Conservation (phyloP, 257 asterid genomes). For the Ajuga chamaepitys region DNA sequence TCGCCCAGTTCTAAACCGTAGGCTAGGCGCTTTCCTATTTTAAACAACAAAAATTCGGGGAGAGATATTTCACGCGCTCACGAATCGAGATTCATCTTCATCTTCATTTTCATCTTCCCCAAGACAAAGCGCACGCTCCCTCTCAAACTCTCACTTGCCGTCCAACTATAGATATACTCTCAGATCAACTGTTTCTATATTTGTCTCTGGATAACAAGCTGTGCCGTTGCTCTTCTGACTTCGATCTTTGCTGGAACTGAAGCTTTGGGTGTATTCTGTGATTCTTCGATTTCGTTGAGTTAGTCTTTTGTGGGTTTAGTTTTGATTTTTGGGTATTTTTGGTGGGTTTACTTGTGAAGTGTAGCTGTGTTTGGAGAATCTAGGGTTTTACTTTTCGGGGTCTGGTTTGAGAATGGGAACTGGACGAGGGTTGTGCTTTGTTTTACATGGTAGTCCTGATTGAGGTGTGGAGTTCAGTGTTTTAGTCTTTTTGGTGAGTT, state of each 20-base stretch:
- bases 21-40: conserved; percentile 25
- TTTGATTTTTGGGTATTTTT: neutral
- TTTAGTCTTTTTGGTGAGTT: conserved; percentile 6
- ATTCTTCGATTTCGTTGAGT: neutral
- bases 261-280: conserved; percentile 9
- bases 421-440: conserved; percentile 9
- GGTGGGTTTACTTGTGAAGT: neutral
- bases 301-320: conserved; percentile 6
- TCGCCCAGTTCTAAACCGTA: conserved; percentile 12
- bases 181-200: conserved; percentile 15
- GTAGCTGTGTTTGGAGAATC: conserved; percentile 9
- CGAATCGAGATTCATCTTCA: conserved; percentile 16
- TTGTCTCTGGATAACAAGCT: neutral
- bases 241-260: conserved; percentile 26
- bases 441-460: conserved; percentile 23
- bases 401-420: conserved; percentile 13
- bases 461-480: conserved; percentile 20
- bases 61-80: conserved; percentile 20
- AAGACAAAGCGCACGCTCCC: conserved; percentile 2
- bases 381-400: conserved; percentile 22
- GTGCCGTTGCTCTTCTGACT: conserved; percentile 10
- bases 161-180: neutral
- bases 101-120: conserved; percentile 11
- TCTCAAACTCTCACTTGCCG: neutral
- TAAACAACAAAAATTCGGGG: neutral